phyloP scores from a whole-genome alignment of 805 yeast species.

The Cyberlindnera japonica region DNA sequence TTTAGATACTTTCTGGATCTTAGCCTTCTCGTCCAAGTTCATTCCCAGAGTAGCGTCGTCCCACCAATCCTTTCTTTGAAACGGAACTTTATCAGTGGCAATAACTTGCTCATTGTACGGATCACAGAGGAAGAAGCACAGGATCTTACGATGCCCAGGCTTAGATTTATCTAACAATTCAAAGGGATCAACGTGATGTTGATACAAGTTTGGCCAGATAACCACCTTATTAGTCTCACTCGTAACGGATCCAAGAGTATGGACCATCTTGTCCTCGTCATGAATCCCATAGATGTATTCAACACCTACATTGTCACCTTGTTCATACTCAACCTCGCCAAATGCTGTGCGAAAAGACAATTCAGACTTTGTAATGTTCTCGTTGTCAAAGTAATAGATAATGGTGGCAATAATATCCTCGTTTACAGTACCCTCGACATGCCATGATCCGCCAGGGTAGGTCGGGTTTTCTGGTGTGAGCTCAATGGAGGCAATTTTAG shows the following conservation, averaged over 20 bases:
- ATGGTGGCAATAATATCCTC: conserved; percentile 12
- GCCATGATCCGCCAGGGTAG: conserved; percentile 11
- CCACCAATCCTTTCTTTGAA: conserved; percentile 9
- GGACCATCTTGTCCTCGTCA: conserved; percentile 1
- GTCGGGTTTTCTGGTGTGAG: conserved; percentile 7
- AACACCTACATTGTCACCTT: conserved; percentile 5
- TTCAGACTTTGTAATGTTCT: conserved; percentile 6
- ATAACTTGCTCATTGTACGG: conserved; percentile 7
- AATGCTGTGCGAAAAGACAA: conserved; percentile 9
- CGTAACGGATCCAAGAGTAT: conserved; percentile 1
- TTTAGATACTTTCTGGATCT: not conserved
- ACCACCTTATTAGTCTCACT: conserved; percentile 8
- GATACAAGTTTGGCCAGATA: conserved; percentile 10
- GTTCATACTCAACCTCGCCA: conserved; percentile 8
- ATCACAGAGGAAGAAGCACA: conserved; percentile 11
- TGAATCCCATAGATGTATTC: conserved; percentile 2
- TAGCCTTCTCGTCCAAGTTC: conserved; percentile 1
- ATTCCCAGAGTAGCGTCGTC: not conserved
- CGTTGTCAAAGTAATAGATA: conserved; percentile 11
- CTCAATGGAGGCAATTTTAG: conserved; percentile 11
- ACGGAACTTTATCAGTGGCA: conserved; percentile 1
- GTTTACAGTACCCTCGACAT: conserved; percentile 12
- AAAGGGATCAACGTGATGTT: conserved; percentile 11
- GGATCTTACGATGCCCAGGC: conserved; percentile 9
- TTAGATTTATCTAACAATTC: conserved; percentile 8